Evolutionary conservation across 768 basidiomycete genomes (phyloP).

Genomic region (Galerina sulciceps): DNA sequence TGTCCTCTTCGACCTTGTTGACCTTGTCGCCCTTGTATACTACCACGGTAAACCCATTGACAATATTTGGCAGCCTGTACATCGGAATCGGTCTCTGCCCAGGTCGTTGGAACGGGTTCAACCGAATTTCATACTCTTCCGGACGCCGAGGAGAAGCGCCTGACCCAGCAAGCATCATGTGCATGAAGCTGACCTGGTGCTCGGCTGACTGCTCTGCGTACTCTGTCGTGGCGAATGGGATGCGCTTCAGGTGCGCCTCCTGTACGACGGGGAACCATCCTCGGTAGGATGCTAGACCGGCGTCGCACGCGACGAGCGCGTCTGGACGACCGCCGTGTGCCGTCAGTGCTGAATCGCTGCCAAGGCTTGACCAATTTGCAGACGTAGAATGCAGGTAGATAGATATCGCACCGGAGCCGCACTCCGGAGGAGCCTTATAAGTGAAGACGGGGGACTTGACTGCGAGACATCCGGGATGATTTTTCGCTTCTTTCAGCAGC

Average conservation of each 20-base stretch:
- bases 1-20: neutral
- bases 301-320: neutral
- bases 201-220: constrained; percentile 1
- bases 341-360: neutral
- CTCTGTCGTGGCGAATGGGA: neutral
- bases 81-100: neutral
- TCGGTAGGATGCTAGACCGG: neutral
- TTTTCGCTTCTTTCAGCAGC: constrained; percentile 1
- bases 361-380: neutral
- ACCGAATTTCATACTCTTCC: neutral
- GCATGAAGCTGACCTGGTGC: neutral
- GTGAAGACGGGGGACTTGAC: neutral
- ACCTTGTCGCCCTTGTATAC: neutral
- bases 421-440: neutral
- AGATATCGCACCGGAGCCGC: neutral
- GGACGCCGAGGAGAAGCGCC: neutral
- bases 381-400: neutral
- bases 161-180: neutral
- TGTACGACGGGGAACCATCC: constrained; percentile 1
- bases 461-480: neutral
- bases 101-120: neutral
- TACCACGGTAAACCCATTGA: neutral
- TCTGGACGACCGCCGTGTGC: neutral
- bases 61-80: constrained; percentile 1
- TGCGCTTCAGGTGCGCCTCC: neutral